A percentile compares a stretch with the other conserved stretches of the same genome.
Conservation (phyloP, 2,329 filamentous ascomycete genomes). For the Aschersonia sp. region DNA sequence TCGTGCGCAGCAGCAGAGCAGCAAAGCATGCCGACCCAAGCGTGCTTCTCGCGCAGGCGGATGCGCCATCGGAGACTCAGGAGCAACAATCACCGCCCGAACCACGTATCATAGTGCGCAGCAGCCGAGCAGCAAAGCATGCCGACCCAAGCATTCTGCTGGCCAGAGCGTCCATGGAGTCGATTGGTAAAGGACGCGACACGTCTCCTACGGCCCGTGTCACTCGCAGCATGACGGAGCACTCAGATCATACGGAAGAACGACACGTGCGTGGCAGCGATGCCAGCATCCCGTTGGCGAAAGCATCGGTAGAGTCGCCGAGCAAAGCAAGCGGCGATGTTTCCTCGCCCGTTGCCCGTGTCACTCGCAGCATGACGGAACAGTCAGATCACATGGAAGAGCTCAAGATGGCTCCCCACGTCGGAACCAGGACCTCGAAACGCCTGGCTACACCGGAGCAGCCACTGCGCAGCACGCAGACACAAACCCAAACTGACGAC, state of each 20-base stretch:
- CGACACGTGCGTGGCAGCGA: not conserved
- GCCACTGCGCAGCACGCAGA: not conserved
- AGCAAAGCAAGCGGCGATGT: constrained; percentile 1
- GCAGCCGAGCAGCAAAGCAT: constrained; percentile 7
- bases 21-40: constrained; percentile 12
- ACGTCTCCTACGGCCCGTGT: constrained; percentile 1
- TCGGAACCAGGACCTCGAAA: constrained; percentile 1
- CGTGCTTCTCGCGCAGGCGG: constrained; percentile 9
- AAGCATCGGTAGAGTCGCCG: not conserved
- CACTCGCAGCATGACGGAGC: constrained; percentile 12
- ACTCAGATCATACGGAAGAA: constrained; percentile 2
- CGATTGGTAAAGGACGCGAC: constrained; percentile 2
- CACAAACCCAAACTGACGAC: constrained; percentile 2
- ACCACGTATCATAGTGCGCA: constrained; percentile 12
- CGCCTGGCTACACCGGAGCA: constrained; percentile 1
- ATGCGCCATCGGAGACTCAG: not conserved
- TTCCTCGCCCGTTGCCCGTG: not conserved
- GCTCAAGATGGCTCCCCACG: not conserved
- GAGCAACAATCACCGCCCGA: not conserved
- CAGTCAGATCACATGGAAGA: constrained; percentile 3
- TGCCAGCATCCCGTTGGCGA: not conserved
- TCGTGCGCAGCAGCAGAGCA: constrained; percentile 12
- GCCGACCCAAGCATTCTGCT: constrained; percentile 13
- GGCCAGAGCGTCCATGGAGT: constrained; percentile 8
- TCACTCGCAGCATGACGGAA: constrained; percentile 11